phyloP scores from a whole-genome alignment of 2,329 filamentous ascomycete species.

The Claviceps monticola region DNA sequence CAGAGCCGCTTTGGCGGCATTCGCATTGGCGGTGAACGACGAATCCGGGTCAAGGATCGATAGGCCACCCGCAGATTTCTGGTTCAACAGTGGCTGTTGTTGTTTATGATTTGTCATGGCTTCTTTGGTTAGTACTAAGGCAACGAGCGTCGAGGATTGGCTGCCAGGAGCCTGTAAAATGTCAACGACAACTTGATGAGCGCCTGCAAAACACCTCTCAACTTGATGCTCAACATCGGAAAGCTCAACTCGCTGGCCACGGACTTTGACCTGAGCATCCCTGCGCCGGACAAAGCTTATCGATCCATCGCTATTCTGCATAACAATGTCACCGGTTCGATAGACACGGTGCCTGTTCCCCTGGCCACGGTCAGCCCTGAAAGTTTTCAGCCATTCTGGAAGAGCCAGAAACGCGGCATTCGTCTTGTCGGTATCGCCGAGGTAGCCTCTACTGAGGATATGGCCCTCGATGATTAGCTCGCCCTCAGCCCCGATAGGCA shows the following conservation, averaged over 20 bases:
- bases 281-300: background rate
- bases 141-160: background rate
- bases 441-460: constrained; percentile 34
- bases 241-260: background rate
- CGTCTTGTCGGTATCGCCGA: constrained; percentile 22
- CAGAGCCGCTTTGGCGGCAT: background rate
- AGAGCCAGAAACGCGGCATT: constrained; percentile 10
- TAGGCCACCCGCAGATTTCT: background rate
- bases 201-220: background rate
- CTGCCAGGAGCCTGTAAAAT: background rate
- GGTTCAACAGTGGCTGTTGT: too few species aligned
- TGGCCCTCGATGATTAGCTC: constrained; percentile 28
- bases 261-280: background rate
- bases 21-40: background rate
- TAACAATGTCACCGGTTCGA: background rate
- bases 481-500: constrained; percentile 14
- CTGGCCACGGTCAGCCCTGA: background rate
- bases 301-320: background rate
- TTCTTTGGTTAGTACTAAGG: background rate
- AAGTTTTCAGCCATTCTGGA: constrained; percentile 3
- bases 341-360: background rate
- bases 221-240: background rate
- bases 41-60: background rate
- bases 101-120: too few species aligned
- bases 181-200: background rate